phyloP scores from a whole-genome alignment of 306 rosid genomes.

The Acacia confusa region DNA sequence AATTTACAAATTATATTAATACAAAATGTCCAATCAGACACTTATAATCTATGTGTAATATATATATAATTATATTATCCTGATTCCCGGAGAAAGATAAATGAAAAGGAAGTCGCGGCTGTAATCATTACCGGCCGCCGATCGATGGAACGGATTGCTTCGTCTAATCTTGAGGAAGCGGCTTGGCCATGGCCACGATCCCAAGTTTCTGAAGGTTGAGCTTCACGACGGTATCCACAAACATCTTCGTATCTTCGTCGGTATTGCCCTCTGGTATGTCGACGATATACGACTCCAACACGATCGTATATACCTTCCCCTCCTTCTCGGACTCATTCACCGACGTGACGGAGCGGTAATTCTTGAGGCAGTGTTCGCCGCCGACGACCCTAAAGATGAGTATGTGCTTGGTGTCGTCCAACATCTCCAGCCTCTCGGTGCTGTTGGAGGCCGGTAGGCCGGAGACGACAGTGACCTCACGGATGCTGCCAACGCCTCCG shows the following conservation, averaged over 20 bases:
- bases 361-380: slow-evolving; percentile 12
- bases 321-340: slow-evolving; percentile 2
- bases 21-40: background rate
- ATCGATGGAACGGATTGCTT: background rate
- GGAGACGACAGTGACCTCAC: slow-evolving; percentile 5
- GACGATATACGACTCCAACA: background rate
- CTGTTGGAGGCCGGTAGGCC: background rate
- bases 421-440: slow-evolving; percentile 17
- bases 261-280: slow-evolving; percentile 6
- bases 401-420: background rate
- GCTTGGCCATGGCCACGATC: background rate
- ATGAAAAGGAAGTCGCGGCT: background rate
- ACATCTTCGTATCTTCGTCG: slow-evolving; percentile 1
- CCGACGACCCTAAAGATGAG: slow-evolving; percentile 1
- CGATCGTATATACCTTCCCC: background rate
- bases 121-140: background rate
- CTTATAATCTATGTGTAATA: background rate
- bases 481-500: slow-evolving; percentile 8
- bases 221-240: slow-evolving; percentile 7
- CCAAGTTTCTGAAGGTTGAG: slow-evolving; percentile 21
- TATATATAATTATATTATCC: background rate
- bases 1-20: background rate
- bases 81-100: background rate
- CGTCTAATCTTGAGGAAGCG: background rate
- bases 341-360: background rate